These are phyloP conservation scores for Globisporangium orthogonon DNA, from an alignment of 352 stramenopile species.

Conservation along the genomic window DNA sequence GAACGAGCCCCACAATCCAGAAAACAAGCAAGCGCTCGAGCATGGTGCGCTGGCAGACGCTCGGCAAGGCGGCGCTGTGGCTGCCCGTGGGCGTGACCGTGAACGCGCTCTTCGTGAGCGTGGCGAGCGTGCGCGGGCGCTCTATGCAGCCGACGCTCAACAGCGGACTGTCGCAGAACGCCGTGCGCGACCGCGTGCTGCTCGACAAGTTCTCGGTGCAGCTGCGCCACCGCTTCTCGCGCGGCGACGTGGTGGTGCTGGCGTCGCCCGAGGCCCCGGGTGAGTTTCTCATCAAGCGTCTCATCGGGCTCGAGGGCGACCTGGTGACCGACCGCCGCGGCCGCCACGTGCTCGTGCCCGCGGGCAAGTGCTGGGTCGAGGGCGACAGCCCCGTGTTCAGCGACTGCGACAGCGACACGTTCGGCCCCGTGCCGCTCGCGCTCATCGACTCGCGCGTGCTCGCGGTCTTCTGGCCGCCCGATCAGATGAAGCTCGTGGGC, in stretches of 20 bases:
- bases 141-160: constrained; percentile 85
- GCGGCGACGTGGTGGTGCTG: constrained; percentile 79
- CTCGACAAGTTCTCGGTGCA: constrained; percentile 85
- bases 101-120: constrained; percentile 67
- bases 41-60: constrained; percentile 47
- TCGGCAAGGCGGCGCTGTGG: constrained; percentile 62
- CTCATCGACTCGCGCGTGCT: constrained; percentile 76
- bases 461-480: constrained; percentile 73
- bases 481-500: constrained; percentile 53
- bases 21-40: constrained; percentile 1
- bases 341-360: constrained; percentile 33
- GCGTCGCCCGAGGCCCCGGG: constrained; percentile 48
- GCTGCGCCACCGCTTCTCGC: constrained; percentile 48
- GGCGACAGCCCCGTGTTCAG: constrained; percentile 71
- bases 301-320: constrained; percentile 73
- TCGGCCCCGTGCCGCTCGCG: constrained; percentile 70
- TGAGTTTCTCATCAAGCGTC: constrained; percentile 70
- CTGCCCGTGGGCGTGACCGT: constrained; percentile 73
- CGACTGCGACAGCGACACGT: constrained; percentile 66
- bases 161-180: constrained; percentile 52
- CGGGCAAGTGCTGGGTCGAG: constrained; percentile 84
- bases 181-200: constrained; percentile 71
- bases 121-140: constrained; percentile 65
- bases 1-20: not conserved
- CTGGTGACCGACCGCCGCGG: constrained; percentile 47